Conservation (phyloP, 2,329 filamentous ascomycete species). For the Septoria petroselini region DNA sequence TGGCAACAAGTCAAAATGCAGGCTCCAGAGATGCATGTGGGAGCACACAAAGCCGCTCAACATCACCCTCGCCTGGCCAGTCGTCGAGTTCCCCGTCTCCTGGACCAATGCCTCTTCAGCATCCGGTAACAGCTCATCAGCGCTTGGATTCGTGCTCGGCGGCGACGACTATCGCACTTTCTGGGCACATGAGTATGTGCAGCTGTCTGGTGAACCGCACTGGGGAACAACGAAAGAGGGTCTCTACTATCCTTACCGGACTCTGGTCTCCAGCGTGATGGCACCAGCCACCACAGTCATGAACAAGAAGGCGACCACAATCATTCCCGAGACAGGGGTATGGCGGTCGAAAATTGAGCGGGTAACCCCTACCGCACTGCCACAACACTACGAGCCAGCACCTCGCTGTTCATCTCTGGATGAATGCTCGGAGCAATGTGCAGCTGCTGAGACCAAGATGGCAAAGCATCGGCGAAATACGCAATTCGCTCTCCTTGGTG, state of each 20-base stretch:
- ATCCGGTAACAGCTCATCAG: not conserved
- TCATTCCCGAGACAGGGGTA: not conserved
- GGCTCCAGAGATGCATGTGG: constrained; percentile 16
- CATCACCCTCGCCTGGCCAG: constrained; percentile 18
- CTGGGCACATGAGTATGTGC: not conserved
- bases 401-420: constrained; percentile 1
- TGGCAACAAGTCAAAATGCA: constrained; percentile 11
- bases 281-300: not conserved
- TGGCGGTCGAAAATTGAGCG: not conserved
- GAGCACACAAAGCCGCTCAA: constrained; percentile 16
- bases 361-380: not conserved
- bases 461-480: not conserved
- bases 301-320: not conserved
- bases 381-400: not conserved
- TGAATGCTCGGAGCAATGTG: constrained; percentile 1
- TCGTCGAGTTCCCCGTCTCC: constrained; percentile 9
- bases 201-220: constrained; percentile 1
- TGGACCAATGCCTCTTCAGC: constrained; percentile 15
- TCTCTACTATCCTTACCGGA: constrained; percentile 5
- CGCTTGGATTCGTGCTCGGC: not conserved
- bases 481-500: not conserved
- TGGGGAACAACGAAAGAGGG: constrained; percentile 5
- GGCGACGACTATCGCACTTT: not conserved
- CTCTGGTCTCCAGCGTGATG: constrained; percentile 5
- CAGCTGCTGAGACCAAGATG: not conserved